These are phyloP conservation scores for Ploettnerulaceae sp. DNA, from an alignment of 2,329 filamentous ascomycete species.

Conservation along the genomic window DNA sequence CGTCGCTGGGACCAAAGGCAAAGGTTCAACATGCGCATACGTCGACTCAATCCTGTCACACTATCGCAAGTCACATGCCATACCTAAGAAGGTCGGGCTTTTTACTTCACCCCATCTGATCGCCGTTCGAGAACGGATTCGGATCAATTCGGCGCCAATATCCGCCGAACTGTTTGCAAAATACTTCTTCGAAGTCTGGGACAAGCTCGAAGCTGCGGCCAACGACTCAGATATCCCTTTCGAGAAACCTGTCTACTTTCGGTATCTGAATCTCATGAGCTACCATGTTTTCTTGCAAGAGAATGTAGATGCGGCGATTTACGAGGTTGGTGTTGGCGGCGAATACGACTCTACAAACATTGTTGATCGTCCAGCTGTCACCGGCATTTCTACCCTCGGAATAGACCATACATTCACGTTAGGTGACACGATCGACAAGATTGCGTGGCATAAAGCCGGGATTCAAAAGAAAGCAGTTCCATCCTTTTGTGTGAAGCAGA, in stretches of 20 bases:
- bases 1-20: slow-evolving; percentile 72
- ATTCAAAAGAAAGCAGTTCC: slow-evolving; percentile 59
- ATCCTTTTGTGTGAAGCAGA: slow-evolving; percentile 54
- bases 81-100: slow-evolving; percentile 46
- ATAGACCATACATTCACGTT: slow-evolving; percentile 64
- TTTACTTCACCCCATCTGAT: slow-evolving; percentile 68
- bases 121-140: slow-evolving; percentile 62
- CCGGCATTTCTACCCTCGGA: slow-evolving; percentile 60
- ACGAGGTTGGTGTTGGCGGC: slow-evolving; percentile 64
- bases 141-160: slow-evolving; percentile 54
- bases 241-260: slow-evolving; percentile 51
- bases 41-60: slow-evolving; percentile 56
- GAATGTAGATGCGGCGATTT: slow-evolving; percentile 56
- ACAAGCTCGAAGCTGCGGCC: slow-evolving; percentile 41
- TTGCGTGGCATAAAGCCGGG: slow-evolving; percentile 71
- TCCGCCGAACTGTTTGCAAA: slow-evolving; percentile 54
- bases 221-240: slow-evolving; percentile 30
- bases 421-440: slow-evolving; percentile 57
- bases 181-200: slow-evolving; percentile 67
- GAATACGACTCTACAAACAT: slow-evolving; percentile 67
- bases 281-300: slow-evolving; percentile 63
- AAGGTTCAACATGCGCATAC: slow-evolving; percentile 68
- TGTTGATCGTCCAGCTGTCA: slow-evolving; percentile 51
- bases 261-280: slow-evolving; percentile 60
- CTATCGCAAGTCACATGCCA: slow-evolving; percentile 37